phyloP scores from a whole-genome alignment of 1,284 basidiomycete species.

The Tilletia horrida region DNA sequence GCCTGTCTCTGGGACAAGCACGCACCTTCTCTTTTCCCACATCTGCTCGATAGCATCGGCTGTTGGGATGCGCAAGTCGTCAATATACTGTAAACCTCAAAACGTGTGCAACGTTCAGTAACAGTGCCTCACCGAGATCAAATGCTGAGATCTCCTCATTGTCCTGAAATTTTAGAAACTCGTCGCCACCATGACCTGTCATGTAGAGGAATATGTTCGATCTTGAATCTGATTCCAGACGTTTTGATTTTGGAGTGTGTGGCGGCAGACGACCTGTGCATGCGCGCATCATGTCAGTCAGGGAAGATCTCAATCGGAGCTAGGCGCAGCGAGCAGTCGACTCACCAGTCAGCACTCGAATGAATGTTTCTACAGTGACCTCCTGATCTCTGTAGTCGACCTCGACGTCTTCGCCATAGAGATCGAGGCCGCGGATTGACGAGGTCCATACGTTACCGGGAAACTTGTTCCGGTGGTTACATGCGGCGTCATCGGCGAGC shows the following conservation, averaged over 20 bases:
- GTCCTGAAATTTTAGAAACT: constrained; percentile 98
- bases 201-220: constrained; percentile 96
- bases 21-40: constrained; percentile 76
- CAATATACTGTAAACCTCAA: too few species aligned
- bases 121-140: constrained; percentile 58
- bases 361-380: constrained; percentile 93
- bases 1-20: constrained; percentile 60
- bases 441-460: constrained; percentile 87
- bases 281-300: not conserved
- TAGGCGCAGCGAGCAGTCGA: constrained; percentile 20
- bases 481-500: constrained; percentile 94
- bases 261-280: constrained; percentile 38
- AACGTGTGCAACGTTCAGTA: too few species aligned
- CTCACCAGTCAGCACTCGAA: constrained; percentile 79
- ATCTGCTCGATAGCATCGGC: constrained; percentile 97
- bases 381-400: constrained; percentile 98
- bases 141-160: constrained; percentile 95
- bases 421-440: constrained; percentile 71
- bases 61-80: constrained; percentile 55
- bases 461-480: constrained; percentile 86
- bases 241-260: constrained; percentile 78
- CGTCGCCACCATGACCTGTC: constrained; percentile 96
- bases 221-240: constrained; percentile 82
- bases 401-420: constrained; percentile 94
- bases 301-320: not conserved